Percentiles rank a stretch among this genome's conserved stretches.
phyloP scores from a whole-genome alignment of 257 asterid species.

The Rauvolfia tetraphylla region DNA sequence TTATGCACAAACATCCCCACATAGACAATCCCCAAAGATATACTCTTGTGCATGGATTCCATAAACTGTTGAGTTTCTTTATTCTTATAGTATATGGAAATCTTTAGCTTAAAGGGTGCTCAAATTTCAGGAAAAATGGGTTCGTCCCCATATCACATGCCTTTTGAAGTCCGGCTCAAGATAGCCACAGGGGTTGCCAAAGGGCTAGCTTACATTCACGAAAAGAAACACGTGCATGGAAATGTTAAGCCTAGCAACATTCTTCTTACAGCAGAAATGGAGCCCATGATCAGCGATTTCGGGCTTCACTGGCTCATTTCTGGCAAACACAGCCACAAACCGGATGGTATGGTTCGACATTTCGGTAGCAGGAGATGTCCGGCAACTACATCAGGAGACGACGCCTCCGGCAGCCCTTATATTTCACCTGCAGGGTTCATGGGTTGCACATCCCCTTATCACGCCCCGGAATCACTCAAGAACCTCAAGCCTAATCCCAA shows the following conservation, averaged over 20 bases:
- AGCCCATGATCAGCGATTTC: constrained; percentile 70
- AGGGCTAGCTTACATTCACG: constrained; percentile 80
- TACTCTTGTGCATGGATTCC: neutral
- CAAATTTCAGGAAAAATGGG: constrained; percentile 60
- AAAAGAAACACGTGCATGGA: constrained; percentile 88
- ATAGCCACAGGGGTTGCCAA: constrained; percentile 82
- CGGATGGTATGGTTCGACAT: constrained; percentile 50
- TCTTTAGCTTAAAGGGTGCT: neutral
- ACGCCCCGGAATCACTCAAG: constrained; percentile 84
- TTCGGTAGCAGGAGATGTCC: constrained; percentile 57
- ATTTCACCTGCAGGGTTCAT: constrained; percentile 37
- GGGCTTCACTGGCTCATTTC: constrained; percentile 64
- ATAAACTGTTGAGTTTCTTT: neutral
- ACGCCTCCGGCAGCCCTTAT: constrained; percentile 35
- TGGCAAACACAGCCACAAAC: constrained; percentile 45
- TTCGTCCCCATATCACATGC: constrained; percentile 72
- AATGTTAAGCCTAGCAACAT: constrained; percentile 90
- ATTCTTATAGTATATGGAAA: neutral
- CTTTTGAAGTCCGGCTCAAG: constrained; percentile 57
- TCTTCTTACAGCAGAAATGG: constrained; percentile 75
- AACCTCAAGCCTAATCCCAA: constrained; percentile 64
- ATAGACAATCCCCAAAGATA: neutral
- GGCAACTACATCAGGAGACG: constrained; percentile 17
- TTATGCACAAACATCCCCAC: constrained; percentile 8
- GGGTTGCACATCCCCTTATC: constrained; percentile 79